A percentile compares a stretch with the other conserved stretches of the same genome.
Conservation (phyloP, 139 green algal species). For the Coelastrella sp. region DNA sequence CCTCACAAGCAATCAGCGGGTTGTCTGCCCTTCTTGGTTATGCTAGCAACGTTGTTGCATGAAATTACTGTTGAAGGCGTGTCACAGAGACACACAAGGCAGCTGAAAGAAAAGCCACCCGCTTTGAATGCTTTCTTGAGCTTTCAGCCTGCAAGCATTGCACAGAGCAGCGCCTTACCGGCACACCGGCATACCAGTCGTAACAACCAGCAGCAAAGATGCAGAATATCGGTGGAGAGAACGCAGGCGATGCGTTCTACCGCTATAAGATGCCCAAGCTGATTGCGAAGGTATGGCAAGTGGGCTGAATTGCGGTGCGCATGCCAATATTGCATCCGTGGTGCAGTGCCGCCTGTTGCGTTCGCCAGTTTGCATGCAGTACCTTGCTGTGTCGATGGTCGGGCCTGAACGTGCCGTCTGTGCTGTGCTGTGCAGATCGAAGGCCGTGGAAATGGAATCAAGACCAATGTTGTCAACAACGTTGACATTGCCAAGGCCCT, state of each 20-base stretch:
- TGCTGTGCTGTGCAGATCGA: constrained; percentile 84
- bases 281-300: constrained; percentile 79
- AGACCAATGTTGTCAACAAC: constrained; percentile 99
- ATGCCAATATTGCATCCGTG: too few species aligned
- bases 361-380: neutral
- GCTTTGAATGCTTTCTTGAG: neutral
- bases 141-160: neutral
- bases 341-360: neutral
- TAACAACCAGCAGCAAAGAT: constrained; percentile 22
- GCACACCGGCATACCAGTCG: neutral
- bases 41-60: constrained; percentile 26
- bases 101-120: constrained; percentile 20
- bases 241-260: constrained; percentile 88
- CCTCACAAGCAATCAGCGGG: constrained; percentile 14
- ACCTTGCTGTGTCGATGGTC: neutral
- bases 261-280: constrained; percentile 99
- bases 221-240: constrained; percentile 89
- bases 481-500: constrained; percentile 98
- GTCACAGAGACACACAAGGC: constrained; percentile 33
- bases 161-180: neutral
- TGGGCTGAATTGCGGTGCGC: too few species aligned
- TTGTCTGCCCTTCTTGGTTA: constrained; percentile 21
- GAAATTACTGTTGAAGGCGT: constrained; percentile 26
- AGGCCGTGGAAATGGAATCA: constrained; percentile 98
- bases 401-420: neutral